A percentile compares a stretch with the other conserved stretches of the same genome.
phyloP scores from a whole-genome alignment of 2,329 filamentous ascomycete species.

The Colletotrichum sp. region DNA sequence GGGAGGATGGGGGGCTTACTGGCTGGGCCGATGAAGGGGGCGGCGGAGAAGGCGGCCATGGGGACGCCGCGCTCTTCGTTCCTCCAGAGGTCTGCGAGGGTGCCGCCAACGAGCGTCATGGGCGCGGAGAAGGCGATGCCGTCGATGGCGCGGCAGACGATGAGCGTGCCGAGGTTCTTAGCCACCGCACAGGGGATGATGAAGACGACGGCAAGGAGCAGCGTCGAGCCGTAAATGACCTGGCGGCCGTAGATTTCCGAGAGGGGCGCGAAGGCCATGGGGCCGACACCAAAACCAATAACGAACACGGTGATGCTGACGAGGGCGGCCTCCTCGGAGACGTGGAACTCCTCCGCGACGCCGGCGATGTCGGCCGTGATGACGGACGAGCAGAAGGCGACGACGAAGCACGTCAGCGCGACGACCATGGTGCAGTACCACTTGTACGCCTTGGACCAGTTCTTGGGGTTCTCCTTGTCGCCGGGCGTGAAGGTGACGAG shows the following conservation, averaged over 20 bases:
- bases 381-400: constrained; percentile 74
- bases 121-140: constrained; percentile 86
- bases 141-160: constrained; percentile 79
- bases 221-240: constrained; percentile 72
- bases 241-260: constrained; percentile 77
- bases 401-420: constrained; percentile 76
- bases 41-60: constrained; percentile 85
- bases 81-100: constrained; percentile 82
- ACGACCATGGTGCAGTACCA: constrained; percentile 90
- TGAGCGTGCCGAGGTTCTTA: constrained; percentile 76
- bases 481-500: constrained; percentile 71
- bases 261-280: constrained; percentile 80
- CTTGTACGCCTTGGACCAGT: constrained; percentile 79
- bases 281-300: constrained; percentile 80
- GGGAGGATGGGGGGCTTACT: constrained; percentile 40
- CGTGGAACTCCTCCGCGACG: constrained; percentile 66
- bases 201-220: constrained; percentile 76
- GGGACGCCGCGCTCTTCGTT: constrained; percentile 85
- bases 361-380: constrained; percentile 78
- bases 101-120: constrained; percentile 86
- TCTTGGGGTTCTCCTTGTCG: constrained; percentile 83
- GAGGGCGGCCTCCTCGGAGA: constrained; percentile 75
- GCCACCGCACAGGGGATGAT: constrained; percentile 81
- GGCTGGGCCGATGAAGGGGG: constrained; percentile 82
- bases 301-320: constrained; percentile 80